Evolutionary conservation across 306 rosid genomes (phyloP).

Genomic region (Acacia acuminata): DNA sequence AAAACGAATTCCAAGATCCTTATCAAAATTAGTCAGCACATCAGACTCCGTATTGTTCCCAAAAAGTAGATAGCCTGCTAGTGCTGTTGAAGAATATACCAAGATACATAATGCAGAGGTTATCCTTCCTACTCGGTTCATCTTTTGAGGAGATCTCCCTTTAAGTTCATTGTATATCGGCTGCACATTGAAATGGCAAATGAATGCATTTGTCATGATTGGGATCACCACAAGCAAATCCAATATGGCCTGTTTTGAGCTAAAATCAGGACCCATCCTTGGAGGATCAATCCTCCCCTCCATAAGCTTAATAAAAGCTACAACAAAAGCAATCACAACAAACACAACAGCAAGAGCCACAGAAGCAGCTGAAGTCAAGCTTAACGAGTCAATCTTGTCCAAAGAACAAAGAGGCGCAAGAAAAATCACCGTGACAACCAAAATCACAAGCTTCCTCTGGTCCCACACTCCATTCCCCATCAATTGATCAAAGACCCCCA

Average conservation of each 20-base stretch:
- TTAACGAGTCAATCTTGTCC: constrained; percentile 90
- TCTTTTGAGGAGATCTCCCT: constrained; percentile 77
- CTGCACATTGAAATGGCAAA: constrained; percentile 93
- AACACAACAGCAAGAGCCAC: constrained; percentile 88
- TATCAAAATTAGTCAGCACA: constrained; percentile 82
- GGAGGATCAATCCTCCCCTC: constrained; percentile 71
- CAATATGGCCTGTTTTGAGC: constrained; percentile 68
- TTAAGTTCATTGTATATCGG: constrained; percentile 52
- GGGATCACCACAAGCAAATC: constrained; percentile 97
- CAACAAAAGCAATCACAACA: constrained; percentile 65
- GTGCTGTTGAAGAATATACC: constrained; percentile 75
- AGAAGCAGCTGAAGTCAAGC: constrained; percentile 94
- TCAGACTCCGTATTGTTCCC: constrained; percentile 87
- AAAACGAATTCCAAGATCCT: constrained; percentile 78
- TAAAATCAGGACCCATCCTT: constrained; percentile 77
- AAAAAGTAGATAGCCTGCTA: constrained; percentile 83
- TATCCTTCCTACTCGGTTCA: constrained; percentile 85
- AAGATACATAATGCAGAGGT: constrained; percentile 73
- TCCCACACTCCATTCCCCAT: constrained; percentile 93
- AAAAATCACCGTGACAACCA: constrained; percentile 70
- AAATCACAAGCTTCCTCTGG: constrained; percentile 73
- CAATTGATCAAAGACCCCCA: constrained; percentile 92
- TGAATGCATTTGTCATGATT: constrained; percentile 85
- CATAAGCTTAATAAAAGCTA: constrained; percentile 68
- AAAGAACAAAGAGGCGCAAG: constrained; percentile 90